Base-by-base conservation (phyloP, 805 yeast genomes). In the Hagleromyces aurorensis region DNA sequence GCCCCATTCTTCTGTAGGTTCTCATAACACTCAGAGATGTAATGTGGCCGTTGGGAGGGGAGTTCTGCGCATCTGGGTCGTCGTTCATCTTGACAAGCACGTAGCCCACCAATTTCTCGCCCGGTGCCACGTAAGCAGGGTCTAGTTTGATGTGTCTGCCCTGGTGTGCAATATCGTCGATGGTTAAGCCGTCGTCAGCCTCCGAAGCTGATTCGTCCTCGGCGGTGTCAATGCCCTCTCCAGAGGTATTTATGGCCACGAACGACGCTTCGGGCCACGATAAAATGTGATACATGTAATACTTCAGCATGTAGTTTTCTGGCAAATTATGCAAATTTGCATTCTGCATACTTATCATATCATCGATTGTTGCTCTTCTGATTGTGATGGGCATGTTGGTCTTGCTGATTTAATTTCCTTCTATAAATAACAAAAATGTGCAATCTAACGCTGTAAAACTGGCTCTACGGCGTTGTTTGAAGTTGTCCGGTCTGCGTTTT, bases 251-350 rank as follows among this genome's bases (percentile, higher is more conserved):
- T 1, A 89, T 79, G 11, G 98, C 98, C 20, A 91, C 97, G 62
- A 78, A 91, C 22, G 95, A 83, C 9, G 94, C 93, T 55, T 89
- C 94, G 2, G 98, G 98, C 98, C 98, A 91, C 20, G 96, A 78
- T 29, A 89, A 62, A 6, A 85, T 70, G 59, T 91, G 98, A 59
- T 91, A 91, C 69, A 91, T 71, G 61, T 91, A 91, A 61, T 86
- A 91, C 57, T 87, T 86, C 57, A 87, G 63, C 41, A 82, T 78
- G 54, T 91, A 91, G 61, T 91, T 91, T 56, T 91, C 98, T 5
- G 98, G 98, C 38, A 91, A 65, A 51, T 89, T 89, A 41, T 80
- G 80, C 55, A 87, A 63, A 54, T 87, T 87, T 39, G 94, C 91
- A 65, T 85, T 86, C 57, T 89, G 98, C 87, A 89, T 91, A 12